Evolutionary conservation across 2,329 filamentous ascomycete species (phyloP), one percentile per base, ranked within the genome.

Genomic region (Pseudocercospora fijiensis): DNA sequence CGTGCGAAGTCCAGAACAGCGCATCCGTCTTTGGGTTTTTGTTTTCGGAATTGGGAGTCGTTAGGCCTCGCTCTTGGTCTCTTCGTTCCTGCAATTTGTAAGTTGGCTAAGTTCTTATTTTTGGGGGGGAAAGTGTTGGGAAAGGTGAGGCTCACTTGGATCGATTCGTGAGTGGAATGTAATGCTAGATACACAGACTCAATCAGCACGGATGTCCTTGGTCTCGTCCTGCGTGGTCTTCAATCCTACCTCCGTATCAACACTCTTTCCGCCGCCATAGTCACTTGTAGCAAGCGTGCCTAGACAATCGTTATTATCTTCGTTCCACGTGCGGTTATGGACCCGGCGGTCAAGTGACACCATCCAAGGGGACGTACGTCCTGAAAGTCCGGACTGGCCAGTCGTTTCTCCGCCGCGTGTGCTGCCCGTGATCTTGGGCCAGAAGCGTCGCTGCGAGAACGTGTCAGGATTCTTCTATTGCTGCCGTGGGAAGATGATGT

Each of bases 361-460:
- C 61, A 56, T 63, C 57, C 37, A 59, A 20, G 47, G 47, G 18
- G 61, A 63, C 61, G 61, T 63, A 63, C 61, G 61, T n/a, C 61
- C 61, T 51, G 56, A 59, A 27, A 63, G 20, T 18, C 60, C 60
- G 3, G 60, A 58, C 22, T 63, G 60, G 8, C 20, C 53, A 18
- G 60, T 58, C 24, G 47, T 63, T 41, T 51, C 10, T 13, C 57
- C 57, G 49, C 51, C 57, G 11, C 55, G 45, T 22, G 62, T 64
- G 27, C 53, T 62, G 22, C 61, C 64, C 13, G 61, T 61, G 16
- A 63, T n/a, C 20, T 47, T 41, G n/a, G 64, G 64, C 13, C 45
- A 49, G 53, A 63, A 63, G 27, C 64, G 60, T 10, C 64, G 61
- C 61, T 62, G 41, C 28, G 16, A 22, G 4, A 18, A 18, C 4